Evolutionary conservation across 345 rosid species (phyloP), one percentile per base, ranked within the genome.

Genomic region (Moricandia moricandioides): DNA sequence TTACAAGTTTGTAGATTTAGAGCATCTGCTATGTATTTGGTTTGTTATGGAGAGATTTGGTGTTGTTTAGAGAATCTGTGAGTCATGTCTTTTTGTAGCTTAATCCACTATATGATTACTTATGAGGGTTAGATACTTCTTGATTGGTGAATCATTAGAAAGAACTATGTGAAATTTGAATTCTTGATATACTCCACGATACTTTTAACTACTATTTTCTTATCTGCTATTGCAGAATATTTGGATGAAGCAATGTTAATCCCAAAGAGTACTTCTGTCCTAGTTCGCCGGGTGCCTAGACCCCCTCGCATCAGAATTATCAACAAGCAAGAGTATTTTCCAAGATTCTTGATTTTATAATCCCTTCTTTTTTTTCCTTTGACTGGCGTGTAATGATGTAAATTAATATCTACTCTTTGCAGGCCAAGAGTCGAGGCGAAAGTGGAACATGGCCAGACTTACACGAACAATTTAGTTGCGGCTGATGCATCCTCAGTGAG

Each of bases 201-300:
- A 27, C 29, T 27, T 27, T 27, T 27, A 27, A 27, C 29, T 27
- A 27, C 1, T 27, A 27, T 65, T 78, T 11, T 51, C 13, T 60
- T 66, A 40, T 85, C 86, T 84, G 76, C 80, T 3, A 91, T 92
- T 54, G 88, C 97, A 95, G 98, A 94, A 82, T 94, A 91, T 88
- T 82, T 82, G 57, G 97, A 89, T 86, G 97, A 91, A 84, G 97
- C 86, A 61, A 87, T 82, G 88, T 79, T 94, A 88, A 89, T 94
- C 70, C 98, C 98, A 9, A 91, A 94, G 86, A 88, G 86, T 80
- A 91, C 98, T 18, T 89, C 97, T 80, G 98, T 94, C 71, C 80
- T 94, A 76, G 86, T 94, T 76, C 92, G 97, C 37, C 93, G 98
- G 31, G 97, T 94, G 86, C 98, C 98, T 61, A 93, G 97, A 81